Conservation (phyloP, 164 flowering plant species). For the Liquidambar formosana region DNA sequence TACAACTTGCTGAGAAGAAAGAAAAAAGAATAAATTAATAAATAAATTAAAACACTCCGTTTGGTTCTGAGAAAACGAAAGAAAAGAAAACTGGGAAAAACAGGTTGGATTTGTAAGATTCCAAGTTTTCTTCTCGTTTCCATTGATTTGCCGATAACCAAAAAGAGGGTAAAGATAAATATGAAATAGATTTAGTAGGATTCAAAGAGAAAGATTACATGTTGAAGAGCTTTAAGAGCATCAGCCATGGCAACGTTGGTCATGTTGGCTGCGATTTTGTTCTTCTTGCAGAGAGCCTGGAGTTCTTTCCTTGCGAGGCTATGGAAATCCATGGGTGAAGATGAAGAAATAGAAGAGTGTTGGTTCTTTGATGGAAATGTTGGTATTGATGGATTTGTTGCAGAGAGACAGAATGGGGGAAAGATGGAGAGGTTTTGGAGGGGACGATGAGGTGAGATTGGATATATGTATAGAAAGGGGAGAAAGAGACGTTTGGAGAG, state of each 20-base stretch:
- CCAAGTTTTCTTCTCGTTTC: background rate
- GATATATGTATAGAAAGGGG: background rate
- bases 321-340: constrained; percentile 69
- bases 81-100: background rate
- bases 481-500: constrained; percentile 3
- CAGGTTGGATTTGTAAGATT: too few species aligned
- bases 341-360: background rate
- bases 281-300: constrained; percentile 88
- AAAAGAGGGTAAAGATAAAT: constrained; percentile 5
- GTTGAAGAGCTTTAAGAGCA: constrained; percentile 60
- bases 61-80: background rate
- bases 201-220: constrained; percentile 31
- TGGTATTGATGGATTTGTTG: background rate
- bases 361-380: background rate
- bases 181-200: background rate
- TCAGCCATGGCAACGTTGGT: constrained; percentile 98
- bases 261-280: constrained; percentile 84
- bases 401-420: constrained; percentile 3
- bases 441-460: background rate
- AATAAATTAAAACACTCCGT: too few species aligned
- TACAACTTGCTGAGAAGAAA: background rate
- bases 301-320: constrained; percentile 76
- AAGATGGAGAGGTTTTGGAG: background rate
- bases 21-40: background rate
- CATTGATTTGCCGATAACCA: background rate